Percentiles rank a stretch among this genome's conserved stretches.
phyloP scores from a whole-genome alignment of 345 rosid species.

The Trapa incisa region DNA sequence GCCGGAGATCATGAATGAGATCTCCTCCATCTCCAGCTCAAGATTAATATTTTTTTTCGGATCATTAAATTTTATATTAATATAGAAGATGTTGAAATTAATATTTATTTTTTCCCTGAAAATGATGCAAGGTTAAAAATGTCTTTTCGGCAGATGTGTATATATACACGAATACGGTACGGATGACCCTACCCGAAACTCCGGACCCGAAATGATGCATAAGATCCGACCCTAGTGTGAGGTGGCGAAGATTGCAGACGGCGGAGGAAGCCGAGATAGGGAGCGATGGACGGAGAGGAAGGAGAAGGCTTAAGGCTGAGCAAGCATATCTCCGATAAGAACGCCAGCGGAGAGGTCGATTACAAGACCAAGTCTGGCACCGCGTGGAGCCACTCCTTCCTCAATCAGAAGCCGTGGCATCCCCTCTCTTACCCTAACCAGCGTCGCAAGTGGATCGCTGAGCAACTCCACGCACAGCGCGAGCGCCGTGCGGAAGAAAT shows the following conservation, averaged over 20 bases:
- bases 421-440: constrained; percentile 97
- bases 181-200: too few species aligned
- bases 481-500: constrained; percentile 67
- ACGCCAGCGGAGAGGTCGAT: constrained; percentile 61
- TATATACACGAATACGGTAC: too few species aligned
- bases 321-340: constrained; percentile 51
- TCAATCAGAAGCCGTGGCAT: constrained; percentile 99
- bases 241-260: neutral
- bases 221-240: neutral
- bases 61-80: too few species aligned
- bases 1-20: too few species aligned
- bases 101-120: too few species aligned
- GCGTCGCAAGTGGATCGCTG: constrained; percentile 99
- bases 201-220: too few species aligned
- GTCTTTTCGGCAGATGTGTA: too few species aligned
- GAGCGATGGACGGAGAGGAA: constrained; percentile 67
- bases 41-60: too few species aligned
- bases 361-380: constrained; percentile 88
- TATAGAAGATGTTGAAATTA: too few species aligned
- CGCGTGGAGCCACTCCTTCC: constrained; percentile 94
- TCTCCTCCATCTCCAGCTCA: too few species aligned
- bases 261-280: neutral
- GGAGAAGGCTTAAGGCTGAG: constrained; percentile 69
- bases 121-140: too few species aligned
- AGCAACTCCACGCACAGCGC: constrained; percentile 71